phyloP scores from a whole-genome alignment of 768 basidiomycete genomes.

The Boletus fagicola region DNA sequence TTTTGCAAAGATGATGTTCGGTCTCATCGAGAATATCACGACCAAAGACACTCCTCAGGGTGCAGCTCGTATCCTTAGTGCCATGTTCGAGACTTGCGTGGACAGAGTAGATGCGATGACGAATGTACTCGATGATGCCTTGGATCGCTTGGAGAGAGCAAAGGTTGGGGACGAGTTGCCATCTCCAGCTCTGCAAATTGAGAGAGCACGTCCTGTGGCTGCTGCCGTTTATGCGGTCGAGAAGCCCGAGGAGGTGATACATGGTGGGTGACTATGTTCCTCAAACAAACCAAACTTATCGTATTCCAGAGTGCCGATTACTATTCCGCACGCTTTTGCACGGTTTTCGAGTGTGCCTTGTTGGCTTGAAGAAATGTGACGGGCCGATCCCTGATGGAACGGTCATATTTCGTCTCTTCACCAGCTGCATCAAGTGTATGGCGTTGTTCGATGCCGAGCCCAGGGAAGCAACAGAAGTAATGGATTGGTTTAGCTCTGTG shows the following conservation, averaged over 20 bases:
- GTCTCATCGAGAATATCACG: conserved; percentile 78
- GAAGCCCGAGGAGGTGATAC: conserved; percentile 76
- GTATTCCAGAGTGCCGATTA: conserved; percentile 67
- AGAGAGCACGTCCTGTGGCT: conserved; percentile 81
- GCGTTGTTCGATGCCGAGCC: conserved; percentile 73
- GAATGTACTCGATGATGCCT: conserved; percentile 47
- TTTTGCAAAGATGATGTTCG: conserved; percentile 90
- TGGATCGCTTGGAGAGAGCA: conserved; percentile 47
- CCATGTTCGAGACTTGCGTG: conserved; percentile 80
- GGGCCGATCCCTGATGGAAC: conserved; percentile 79
- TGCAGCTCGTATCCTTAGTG: conserved; percentile 64
- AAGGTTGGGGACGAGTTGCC: conserved; percentile 39
- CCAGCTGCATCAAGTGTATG: conserved; percentile 81
- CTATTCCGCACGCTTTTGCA: conserved; percentile 88
- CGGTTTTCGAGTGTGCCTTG: conserved; percentile 78
- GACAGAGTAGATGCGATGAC: conserved; percentile 83
- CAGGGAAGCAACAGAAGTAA: conserved; percentile 70
- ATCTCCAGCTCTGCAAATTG: conserved; percentile 67
- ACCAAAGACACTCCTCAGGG: conserved; percentile 70
- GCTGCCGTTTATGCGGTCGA: conserved; percentile 76
- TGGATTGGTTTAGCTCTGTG: conserved; percentile 77
- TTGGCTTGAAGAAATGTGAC: conserved; percentile 75
- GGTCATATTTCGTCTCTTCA: conserved; percentile 85
- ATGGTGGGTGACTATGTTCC: conserved; percentile 49
- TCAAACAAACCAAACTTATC: conserved; percentile 6